Percentiles rank a stretch among this genome's conserved stretches.
These are phyloP conservation scores for Phaeosphaeria sp. DNA, from an alignment of 2,329 filamentous ascomycete genomes.

Conservation along the genomic window DNA sequence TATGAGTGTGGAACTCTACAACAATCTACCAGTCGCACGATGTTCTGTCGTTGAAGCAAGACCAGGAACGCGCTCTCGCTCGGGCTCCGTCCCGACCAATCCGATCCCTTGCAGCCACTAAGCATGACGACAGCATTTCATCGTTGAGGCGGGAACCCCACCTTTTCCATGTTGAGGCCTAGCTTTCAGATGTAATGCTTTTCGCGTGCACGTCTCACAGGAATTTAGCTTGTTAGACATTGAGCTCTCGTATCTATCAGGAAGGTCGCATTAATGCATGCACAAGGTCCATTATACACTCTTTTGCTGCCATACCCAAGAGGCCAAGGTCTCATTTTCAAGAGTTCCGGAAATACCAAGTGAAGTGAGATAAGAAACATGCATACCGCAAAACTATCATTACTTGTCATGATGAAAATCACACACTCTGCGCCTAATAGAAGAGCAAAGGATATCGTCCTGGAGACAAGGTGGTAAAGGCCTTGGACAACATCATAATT, in stretches of 20 bases:
- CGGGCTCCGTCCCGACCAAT: conserved; percentile 1
- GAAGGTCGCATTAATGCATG: too few relatives aligned
- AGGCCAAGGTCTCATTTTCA: too few relatives aligned
- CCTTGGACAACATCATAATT: too few relatives aligned
- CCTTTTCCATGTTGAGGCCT: not conserved
- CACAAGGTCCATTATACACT: too few relatives aligned
- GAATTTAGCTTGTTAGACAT: not conserved
- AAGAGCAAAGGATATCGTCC: too few relatives aligned
- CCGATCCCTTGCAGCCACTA: not conserved
- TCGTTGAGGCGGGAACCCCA: not conserved
- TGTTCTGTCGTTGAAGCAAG: not conserved
- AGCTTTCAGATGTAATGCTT: not conserved
- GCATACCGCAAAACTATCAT: too few relatives aligned
- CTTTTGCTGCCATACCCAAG: too few relatives aligned
- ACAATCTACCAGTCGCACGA: not conserved
- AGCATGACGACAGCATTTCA: conserved; percentile 1
- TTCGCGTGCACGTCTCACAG: conserved; percentile 1
- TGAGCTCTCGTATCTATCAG: not conserved
- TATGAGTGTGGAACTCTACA: not conserved
- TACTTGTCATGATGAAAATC: too few relatives aligned
- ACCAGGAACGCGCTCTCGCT: not conserved
- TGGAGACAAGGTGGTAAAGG: too few relatives aligned
- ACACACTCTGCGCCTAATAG: too few relatives aligned
- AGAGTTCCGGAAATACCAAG: too few relatives aligned
- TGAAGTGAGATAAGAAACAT: too few relatives aligned